A percentile compares a stretch with the other conserved stretches of the same genome.
These are phyloP conservation scores for Paragyromitra xinjiangensis DNA, from an alignment of 495 filamentous ascomycete genomes.

Conservation along the genomic window DNA sequence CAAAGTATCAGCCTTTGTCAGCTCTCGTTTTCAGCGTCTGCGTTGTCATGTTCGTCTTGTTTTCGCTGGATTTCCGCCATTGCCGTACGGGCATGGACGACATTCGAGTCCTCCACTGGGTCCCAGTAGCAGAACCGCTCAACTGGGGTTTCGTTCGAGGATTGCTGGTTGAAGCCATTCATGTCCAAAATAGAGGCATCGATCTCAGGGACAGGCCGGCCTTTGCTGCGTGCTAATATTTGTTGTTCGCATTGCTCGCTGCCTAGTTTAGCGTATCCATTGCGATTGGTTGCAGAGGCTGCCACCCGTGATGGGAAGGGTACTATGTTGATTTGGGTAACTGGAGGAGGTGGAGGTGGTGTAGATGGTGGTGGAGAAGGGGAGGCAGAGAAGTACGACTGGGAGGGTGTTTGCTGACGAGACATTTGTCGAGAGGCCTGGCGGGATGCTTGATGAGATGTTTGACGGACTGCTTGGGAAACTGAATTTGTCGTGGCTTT, in stretches of 20 bases:
- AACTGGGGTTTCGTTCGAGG: constrained; percentile 34
- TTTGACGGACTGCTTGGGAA: constrained; percentile 1
- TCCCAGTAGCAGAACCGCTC: constrained; percentile 44
- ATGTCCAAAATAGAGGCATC: constrained; percentile 21
- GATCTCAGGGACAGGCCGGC: constrained; percentile 30
- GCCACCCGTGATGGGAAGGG: constrained; percentile 7
- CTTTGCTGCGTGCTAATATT: constrained; percentile 18
- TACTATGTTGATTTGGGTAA: not conserved
- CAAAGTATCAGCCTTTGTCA: not conserved
- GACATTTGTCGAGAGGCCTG: not conserved
- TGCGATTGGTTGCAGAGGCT: not conserved
- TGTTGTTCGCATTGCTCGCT: constrained; percentile 23
- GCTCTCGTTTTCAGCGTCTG: not conserved
- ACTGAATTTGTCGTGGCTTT: not conserved
- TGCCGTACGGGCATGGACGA: constrained; percentile 37
- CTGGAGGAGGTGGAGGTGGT: constrained; percentile 28
- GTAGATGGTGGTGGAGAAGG: constrained; percentile 37
- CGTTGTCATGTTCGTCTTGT: not conserved
- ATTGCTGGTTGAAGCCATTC: constrained; percentile 35
- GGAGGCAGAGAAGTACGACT: constrained; percentile 44
- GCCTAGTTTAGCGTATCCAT: constrained; percentile 6
- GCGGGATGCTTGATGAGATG: not conserved
- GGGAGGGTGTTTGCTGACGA: constrained; percentile 7
- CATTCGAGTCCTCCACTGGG: constrained; percentile 39
- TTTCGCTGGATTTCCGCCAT: constrained; percentile 36